Evolutionary conservation across 805 yeast genomes (phyloP), one percentile per base, ranked within the genome.

Genomic region (Kuraishia capsulata): DNA sequence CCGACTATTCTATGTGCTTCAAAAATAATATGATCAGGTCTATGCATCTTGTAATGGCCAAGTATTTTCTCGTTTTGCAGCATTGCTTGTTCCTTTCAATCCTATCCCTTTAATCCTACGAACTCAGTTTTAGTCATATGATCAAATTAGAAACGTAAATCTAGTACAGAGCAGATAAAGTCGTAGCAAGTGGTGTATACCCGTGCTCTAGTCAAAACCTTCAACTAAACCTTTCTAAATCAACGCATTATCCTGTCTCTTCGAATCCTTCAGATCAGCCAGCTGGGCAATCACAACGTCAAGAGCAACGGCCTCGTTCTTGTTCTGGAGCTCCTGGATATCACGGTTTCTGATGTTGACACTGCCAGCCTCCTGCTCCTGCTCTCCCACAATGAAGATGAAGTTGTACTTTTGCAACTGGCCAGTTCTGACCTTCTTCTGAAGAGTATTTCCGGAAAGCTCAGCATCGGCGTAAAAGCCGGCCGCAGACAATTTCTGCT

Each of bases 281-380:
- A 92, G 69, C 64, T 84, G 82, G 44, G 69, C 61, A 42, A 89
- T 69, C 43, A 90, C 95, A 18, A 69, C 73, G 30, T 76, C 85
- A 45, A 90, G 73, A 35, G 75, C 61, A 40, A 87, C 76, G 52
- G 88, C 82, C 39, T 81, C 96, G 51, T 80, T 81, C 82, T 90
- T 92, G 62, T 85, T 85, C 71, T 92, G 97, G 65, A 85, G 79
- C 59, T 82, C 90, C 56, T 78, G 76, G 55, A 88, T 86, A 62
- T 92, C 97, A 71, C 98, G 84, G 71, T 88, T 87, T 76, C 99
- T 87, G 50, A 92, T 83, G 61, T 92, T 92, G 50, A 92, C 99
- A 49, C 89, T 71, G 46, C 73, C 63, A 50, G 78, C 75, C 46
- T 67, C 66, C 70, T 82, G 75, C 69, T 92, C 99, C 56, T 86